Evolutionary conservation across 2,329 filamentous ascomycete genomes (phyloP).

Genomic region (Fusarium xylarioides): DNA sequence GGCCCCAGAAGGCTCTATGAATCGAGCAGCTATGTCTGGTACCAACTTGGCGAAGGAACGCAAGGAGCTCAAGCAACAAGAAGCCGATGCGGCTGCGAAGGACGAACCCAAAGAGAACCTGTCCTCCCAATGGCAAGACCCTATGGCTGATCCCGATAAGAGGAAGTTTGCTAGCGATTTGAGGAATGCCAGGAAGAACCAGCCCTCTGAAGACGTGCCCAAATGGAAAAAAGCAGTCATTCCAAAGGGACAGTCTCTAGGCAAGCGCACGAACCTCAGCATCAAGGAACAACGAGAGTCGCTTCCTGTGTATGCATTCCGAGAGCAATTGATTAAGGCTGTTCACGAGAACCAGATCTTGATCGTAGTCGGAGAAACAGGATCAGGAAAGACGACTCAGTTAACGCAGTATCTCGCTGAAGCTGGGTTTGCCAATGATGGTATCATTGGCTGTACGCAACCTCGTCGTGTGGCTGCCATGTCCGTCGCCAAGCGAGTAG

Average conservation of each 20-base stretch:
- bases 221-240: constrained; percentile 92
- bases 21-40: constrained; percentile 94
- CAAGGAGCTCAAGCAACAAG: constrained; percentile 87
- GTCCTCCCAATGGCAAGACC: constrained; percentile 93
- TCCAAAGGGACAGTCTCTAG: constrained; percentile 81
- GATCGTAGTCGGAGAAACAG: constrained; percentile 97
- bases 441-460: constrained; percentile 95
- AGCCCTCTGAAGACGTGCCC: constrained; percentile 75
- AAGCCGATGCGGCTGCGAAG: constrained; percentile 78
- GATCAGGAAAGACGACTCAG: constrained; percentile 97
- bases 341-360: constrained; percentile 88
- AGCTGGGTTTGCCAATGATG: constrained; percentile 84
- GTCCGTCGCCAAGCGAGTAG: constrained; percentile 96
- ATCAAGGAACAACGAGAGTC: constrained; percentile 96
- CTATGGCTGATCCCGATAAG: constrained; percentile 87
- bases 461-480: constrained; percentile 97
- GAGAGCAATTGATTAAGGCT: constrained; percentile 86
- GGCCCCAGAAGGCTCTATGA: constrained; percentile 97
- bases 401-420: constrained; percentile 95
- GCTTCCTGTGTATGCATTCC: constrained; percentile 88
- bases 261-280: constrained; percentile 86
- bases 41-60: constrained; percentile 89
- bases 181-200: constrained; percentile 70
- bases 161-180: constrained; percentile 90
- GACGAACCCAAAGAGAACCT: constrained; percentile 85